These are phyloP conservation scores for Myxozyma lipomycoides DNA, from an alignment of 805 yeast genomes.

Conservation along the genomic window DNA sequence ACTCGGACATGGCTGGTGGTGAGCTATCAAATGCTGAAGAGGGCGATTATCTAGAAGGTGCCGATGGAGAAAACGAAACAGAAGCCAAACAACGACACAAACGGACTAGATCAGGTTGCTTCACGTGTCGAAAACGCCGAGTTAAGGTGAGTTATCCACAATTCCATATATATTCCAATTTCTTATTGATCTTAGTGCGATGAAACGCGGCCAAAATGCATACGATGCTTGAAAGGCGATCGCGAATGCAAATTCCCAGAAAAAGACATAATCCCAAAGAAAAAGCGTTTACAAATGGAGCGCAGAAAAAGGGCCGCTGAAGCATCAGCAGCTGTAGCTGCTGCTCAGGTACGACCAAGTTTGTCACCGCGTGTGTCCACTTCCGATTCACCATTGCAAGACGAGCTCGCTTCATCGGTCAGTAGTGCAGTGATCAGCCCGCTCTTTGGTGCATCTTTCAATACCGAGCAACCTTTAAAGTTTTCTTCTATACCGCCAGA, in stretches of 20 bases:
- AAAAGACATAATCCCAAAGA: slow-evolving; percentile 13
- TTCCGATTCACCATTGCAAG: not conserved
- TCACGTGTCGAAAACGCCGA: slow-evolving; percentile 24
- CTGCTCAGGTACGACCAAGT: slow-evolving; percentile 3
- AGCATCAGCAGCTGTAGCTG: slow-evolving; percentile 8
- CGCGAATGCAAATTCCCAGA: slow-evolving; percentile 24
- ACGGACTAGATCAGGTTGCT: slow-evolving; percentile 26
- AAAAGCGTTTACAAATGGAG: slow-evolving; percentile 12
- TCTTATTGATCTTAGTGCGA: slow-evolving; percentile 16
- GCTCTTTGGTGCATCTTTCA: not conserved
- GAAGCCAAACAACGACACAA: slow-evolving; percentile 4
- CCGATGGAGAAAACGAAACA: not conserved
- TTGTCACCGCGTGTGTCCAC: not conserved
- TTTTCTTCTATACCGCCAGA: slow-evolving; percentile 10
- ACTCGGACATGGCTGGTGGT: too few relatives aligned
- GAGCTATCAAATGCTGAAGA: too few relatives aligned
- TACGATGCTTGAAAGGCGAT: slow-evolving; percentile 21
- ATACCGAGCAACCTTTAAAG: not conserved
- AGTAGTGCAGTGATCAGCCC: not conserved
- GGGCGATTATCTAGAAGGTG: not conserved
- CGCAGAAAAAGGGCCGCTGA: slow-evolving; percentile 5
- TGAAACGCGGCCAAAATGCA: slow-evolving; percentile 20
- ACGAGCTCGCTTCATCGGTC: not conserved
- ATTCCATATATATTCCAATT: not conserved
- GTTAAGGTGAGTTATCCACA: slow-evolving; percentile 15